phyloP scores from a whole-genome alignment of 2,329 filamentous ascomycete genomes.

The Colletotrichum salicis region DNA sequence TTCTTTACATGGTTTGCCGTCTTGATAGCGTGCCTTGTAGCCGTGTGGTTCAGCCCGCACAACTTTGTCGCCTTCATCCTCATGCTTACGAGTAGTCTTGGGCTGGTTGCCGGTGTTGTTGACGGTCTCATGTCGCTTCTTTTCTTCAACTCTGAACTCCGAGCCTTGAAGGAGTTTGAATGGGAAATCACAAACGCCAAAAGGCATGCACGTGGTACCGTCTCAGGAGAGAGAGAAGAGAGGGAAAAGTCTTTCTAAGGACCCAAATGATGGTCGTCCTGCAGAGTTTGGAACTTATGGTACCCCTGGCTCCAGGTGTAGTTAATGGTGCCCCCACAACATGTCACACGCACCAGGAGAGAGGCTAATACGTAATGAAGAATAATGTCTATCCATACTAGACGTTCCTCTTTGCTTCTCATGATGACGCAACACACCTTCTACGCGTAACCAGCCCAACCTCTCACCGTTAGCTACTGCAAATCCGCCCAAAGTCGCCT shows the following conservation, averaged over 20 bases:
- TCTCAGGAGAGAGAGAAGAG: neutral
- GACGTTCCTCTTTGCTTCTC: neutral
- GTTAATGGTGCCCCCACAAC: neutral
- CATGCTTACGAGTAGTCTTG: constrained; percentile 81
- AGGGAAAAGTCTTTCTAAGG: neutral
- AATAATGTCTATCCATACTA: constrained; percentile 32
- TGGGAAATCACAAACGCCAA: constrained; percentile 86
- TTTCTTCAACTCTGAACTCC: constrained; percentile 86
- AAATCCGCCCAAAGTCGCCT: neutral
- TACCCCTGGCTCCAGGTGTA: neutral
- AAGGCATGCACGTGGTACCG: constrained; percentile 36
- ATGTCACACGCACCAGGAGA: neutral
- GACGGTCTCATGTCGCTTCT: constrained; percentile 88
- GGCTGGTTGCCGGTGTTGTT: constrained; percentile 78
- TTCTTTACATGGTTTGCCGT: constrained; percentile 76
- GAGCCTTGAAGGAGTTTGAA: constrained; percentile 88
- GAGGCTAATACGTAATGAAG: neutral
- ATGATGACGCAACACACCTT: neutral
- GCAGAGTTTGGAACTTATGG: neutral
- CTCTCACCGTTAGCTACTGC: neutral
- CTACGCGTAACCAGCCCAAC: neutral
- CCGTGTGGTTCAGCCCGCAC: constrained; percentile 84
- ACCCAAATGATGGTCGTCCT: neutral
- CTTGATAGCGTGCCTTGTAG: constrained; percentile 79
- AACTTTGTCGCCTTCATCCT: constrained; percentile 85